Base-by-base conservation (phyloP, 2,329 filamentous ascomycete genomes). In the Aspergillus fumigatiaffinis region DNA sequence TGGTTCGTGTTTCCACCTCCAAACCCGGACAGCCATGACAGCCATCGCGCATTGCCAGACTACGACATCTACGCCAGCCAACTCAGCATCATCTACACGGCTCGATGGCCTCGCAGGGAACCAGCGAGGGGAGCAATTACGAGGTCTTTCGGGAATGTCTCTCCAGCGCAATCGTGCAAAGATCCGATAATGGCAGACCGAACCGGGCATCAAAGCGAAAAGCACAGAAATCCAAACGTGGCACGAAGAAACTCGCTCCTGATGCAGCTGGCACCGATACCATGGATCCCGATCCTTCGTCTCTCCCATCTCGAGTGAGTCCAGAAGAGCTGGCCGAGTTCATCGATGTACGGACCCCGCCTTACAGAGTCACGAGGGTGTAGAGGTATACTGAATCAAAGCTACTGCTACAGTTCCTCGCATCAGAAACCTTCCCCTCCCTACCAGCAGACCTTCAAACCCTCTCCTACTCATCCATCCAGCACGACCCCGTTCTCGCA, bases 251-350 rank as follows among this genome's bases (percentile, higher is more conserved):
- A 66, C 59, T 52, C 63, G 58, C 57, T 60, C 53, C 51, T 54
- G 56, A 25, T 59, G 58, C 28, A 59, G 38, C 57, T 21, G 60
- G 60, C 25, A 50, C 56, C 35, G 47, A 32, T 26, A 17, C 51
- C 28, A 10, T 20, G 42, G 23, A 23, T 17, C 10, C 51, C 2
- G 14, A n/a, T 4, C 2, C 21, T 2, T 26, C 47, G 14, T 44
- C 32, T 10, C 48, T 49, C 1, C 35, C 58, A 26, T 63, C 65
- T 23, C 60, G 65, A 53, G 68, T 73, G 20, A 78, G 84, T 63
- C 84, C 83, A 4, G 87, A 88, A 63, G 90, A 92, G 54, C 75
- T 94, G 23, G 84, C 85, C 26, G 91, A 95, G 1, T 95, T 95
- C 73, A 86, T 90, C 54, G 87, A 92, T 65, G 83, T 85, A 76